Conservation (phyloP, 495 filamentous ascomycete species). For the Penicillium robsamsonii region DNA sequence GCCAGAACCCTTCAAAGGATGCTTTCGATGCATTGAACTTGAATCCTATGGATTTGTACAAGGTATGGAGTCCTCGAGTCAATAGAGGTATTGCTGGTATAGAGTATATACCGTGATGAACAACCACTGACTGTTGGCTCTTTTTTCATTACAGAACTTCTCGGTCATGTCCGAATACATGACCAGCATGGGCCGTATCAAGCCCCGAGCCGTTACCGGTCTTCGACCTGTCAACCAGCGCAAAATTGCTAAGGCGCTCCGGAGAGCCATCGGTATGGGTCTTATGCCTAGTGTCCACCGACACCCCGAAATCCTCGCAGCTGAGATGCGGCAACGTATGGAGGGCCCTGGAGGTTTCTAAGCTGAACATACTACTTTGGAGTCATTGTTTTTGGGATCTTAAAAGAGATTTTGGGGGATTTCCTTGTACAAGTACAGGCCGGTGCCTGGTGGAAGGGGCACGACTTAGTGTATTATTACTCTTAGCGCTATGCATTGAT, state of each 20-base stretch:
- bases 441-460: slow-evolving; percentile 11
- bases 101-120: background rate
- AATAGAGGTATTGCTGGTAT: background rate
- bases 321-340: slow-evolving; percentile 33
- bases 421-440: slow-evolving; percentile 22
- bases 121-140: slow-evolving; percentile 11
- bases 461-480: slow-evolving; percentile 28
- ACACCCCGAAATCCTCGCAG: slow-evolving; percentile 81
- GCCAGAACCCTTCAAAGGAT: slow-evolving; percentile 54
- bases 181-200: slow-evolving; percentile 81
- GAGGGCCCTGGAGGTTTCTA: slow-evolving; percentile 20
- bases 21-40: slow-evolving; percentile 77
- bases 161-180: slow-evolving; percentile 87
- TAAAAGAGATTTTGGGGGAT: background rate
- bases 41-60: slow-evolving; percentile 80
- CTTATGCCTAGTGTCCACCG: slow-evolving; percentile 88
- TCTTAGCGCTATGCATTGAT: slow-evolving; percentile 23
- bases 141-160: slow-evolving; percentile 66
- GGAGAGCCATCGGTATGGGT: slow-evolving; percentile 82
- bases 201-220: slow-evolving; percentile 68
- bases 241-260: slow-evolving; percentile 86
- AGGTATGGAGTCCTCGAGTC: slow-evolving; percentile 51
- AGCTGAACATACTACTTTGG: background rate
- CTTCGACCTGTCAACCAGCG: slow-evolving; percentile 86
- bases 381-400: background rate